Base-by-base conservation (phyloP, 768 basidiomycete species). In the Amanita fuliginea region DNA sequence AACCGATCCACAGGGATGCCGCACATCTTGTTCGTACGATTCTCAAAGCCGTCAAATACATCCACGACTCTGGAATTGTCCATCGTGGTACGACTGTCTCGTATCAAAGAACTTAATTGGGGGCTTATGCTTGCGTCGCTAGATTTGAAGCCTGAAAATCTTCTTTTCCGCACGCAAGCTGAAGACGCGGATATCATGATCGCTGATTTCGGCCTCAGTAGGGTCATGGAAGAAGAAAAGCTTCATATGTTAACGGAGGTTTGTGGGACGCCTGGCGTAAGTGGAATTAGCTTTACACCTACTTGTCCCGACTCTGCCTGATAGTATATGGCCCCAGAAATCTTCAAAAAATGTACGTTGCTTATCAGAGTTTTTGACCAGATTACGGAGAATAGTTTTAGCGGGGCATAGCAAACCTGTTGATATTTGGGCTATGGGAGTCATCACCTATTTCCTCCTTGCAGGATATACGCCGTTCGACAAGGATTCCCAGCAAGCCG, bases 101-200 rank as follows among this genome's bases (percentile, higher is more conserved):
- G 22, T 32, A 26, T 24, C 10, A 16, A 36, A 22, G 8, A 7
- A 10, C 18, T 26, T 11, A 11, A 26, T 3, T 19, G 34, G 39
- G n/a, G 28, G 35, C 44, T 26, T 18, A 21, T 24, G 6, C 4
- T 43, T 11, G 13, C 14, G 26, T 14, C 22, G 51, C 24, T 9
- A 86, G 94, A 99, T 61, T 69, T 99, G 53, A 99, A 99, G 67
- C 95, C 95, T 3, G 95, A 99, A 70, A 99, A 99, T 67, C 78
- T 99, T 19, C 74, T 99, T 28, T 99, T 98, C 81, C 83, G 88
- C 51, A 83, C 86, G 13, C 75, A 78, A 55, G 84, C 78, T 4
- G 93, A 97, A 64, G 88, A 91, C 36, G 84, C 93, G 13, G 93
- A 95, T 59, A 84, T 99, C 58, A 89, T 96, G 83, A 83, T 99